Evolutionary conservation across 164 flowering plant genomes (phyloP).

Genomic region (Vitis labrusca): DNA sequence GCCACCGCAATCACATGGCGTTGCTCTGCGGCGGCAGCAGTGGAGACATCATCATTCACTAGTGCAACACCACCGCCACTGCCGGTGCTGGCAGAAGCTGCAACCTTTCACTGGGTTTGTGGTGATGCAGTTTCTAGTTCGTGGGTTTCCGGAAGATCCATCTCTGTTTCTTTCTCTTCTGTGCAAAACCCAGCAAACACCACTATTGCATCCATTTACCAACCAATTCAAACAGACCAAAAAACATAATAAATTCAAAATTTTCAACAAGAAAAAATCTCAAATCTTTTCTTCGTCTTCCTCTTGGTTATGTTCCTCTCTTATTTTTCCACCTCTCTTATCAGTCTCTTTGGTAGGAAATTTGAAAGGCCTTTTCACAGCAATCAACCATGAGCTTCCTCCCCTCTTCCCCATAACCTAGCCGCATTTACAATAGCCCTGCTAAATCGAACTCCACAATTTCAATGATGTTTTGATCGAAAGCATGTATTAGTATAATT

Average conservation of each 20-base stretch:
- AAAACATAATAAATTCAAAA: background rate
- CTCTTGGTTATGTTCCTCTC: constrained; percentile 31
- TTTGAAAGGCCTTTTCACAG: constrained; percentile 60
- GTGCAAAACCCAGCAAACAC: constrained; percentile 6
- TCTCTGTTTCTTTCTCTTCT: constrained; percentile 57
- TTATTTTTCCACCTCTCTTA: constrained; percentile 18
- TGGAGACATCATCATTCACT: background rate
- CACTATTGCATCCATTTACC: background rate
- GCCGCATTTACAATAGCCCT: too few species aligned
- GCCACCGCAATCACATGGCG: constrained; percentile 45
- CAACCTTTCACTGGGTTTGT: constrained; percentile 14
- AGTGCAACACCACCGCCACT: background rate
- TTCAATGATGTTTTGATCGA: too few species aligned
- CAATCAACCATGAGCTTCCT: constrained; percentile 50
- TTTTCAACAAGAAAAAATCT: background rate
- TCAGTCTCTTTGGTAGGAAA: constrained; percentile 46
- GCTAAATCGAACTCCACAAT: constrained; percentile 15
- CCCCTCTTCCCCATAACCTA: constrained; percentile 49
- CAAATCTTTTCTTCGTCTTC: constrained; percentile 47
- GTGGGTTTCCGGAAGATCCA: constrained; percentile 51
- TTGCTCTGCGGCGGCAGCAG: constrained; percentile 15
- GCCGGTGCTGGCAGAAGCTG: background rate
- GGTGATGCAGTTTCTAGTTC: constrained; percentile 18
- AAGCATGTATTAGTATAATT: too few species aligned
- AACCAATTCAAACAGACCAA: background rate